Evolutionary conservation across 2,329 filamentous ascomycete genomes (phyloP).

Genomic region (Nothopassalora personata): DNA sequence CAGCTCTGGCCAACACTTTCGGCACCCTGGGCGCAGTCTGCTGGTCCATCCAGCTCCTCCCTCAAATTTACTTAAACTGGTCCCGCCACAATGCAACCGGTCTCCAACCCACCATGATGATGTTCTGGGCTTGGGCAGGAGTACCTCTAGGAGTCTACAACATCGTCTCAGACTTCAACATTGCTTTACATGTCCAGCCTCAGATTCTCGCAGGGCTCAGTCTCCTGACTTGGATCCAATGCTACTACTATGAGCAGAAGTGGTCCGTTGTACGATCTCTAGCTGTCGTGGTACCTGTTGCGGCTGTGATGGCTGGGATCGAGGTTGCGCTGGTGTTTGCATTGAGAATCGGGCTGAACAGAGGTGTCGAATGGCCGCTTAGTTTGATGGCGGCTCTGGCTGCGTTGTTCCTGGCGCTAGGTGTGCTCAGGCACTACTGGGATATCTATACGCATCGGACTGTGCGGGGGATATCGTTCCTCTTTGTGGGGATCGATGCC

Average conservation of each 20-base stretch:
- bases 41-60: slow-evolving; percentile 65
- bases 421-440: slow-evolving; percentile 63
- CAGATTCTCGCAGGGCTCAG: slow-evolving; percentile 52
- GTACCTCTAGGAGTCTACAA: slow-evolving; percentile 61
- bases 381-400: slow-evolving; percentile 63
- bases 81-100: slow-evolving; percentile 60
- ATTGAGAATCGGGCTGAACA: slow-evolving; percentile 41
- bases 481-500: slow-evolving; percentile 66
- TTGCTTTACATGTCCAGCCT: slow-evolving; percentile 52
- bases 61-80: slow-evolving; percentile 65
- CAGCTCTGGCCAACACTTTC: slow-evolving; percentile 47
- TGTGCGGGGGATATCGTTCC: slow-evolving; percentile 65
- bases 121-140: slow-evolving; percentile 64
- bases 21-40: slow-evolving; percentile 58
- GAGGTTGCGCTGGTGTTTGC: slow-evolving; percentile 57
- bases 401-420: slow-evolving; percentile 57
- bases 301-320: slow-evolving; percentile 53
- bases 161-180: slow-evolving; percentile 49
- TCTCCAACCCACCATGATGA: slow-evolving; percentile 65
- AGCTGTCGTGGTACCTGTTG: slow-evolving; percentile 48
- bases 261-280: slow-evolving; percentile 50
- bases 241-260: slow-evolving; percentile 53
- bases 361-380: slow-evolving; percentile 54
- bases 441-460: slow-evolving; percentile 63
- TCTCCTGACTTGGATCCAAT: slow-evolving; percentile 52